These are phyloP conservation scores for Suhomyces anneliseae DNA, from an alignment of 1,139 yeast genomes.

Conservation along the genomic window DNA sequence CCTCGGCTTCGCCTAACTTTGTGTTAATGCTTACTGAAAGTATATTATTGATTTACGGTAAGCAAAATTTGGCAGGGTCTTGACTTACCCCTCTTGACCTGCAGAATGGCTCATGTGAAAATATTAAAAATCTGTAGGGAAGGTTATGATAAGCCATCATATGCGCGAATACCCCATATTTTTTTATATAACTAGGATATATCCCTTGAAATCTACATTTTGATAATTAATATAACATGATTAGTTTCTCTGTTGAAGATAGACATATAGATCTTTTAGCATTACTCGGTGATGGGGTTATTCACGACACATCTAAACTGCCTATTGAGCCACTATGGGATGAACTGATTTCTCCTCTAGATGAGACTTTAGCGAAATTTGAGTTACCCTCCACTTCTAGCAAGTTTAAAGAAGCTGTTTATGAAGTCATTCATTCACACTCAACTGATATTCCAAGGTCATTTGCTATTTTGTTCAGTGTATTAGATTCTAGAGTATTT, in stretches of 20 bases:
- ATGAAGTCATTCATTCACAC: background rate
- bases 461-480: constrained; percentile 27
- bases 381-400: constrained; percentile 36
- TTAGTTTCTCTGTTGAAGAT: background rate
- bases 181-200: background rate
- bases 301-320: constrained; percentile 35
- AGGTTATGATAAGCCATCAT: too few species aligned
- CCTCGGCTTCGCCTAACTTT: too few species aligned
- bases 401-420: constrained; percentile 20
- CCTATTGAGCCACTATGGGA: constrained; percentile 25
- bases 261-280: constrained; percentile 28
- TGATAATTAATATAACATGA: background rate
- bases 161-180: background rate
- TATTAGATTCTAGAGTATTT: constrained; percentile 32
- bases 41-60: too few species aligned
- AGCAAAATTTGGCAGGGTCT: background rate
- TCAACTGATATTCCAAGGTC: constrained; percentile 18
- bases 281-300: constrained; percentile 36
- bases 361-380: constrained; percentile 30
- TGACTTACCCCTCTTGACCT: background rate
- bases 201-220: too few species aligned
- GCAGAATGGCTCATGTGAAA: background rate
- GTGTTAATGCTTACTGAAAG: too few species aligned
- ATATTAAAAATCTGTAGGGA: too few species aligned
- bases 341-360: constrained; percentile 15